Conservation (phyloP, 345 rosid species). For the Raphanus sativus region DNA sequence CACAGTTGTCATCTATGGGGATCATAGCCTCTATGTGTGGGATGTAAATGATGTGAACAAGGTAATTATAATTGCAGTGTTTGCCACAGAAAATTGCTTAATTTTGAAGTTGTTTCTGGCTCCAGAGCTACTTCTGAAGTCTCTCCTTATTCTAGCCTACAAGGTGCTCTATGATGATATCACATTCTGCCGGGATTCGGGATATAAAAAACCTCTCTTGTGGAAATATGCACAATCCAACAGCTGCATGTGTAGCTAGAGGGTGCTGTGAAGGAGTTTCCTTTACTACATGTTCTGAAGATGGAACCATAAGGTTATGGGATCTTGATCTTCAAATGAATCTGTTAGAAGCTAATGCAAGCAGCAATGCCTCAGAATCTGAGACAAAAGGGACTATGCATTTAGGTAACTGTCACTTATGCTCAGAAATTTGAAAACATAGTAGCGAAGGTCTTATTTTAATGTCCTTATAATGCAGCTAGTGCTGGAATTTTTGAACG, state of each 20-base stretch:
- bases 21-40: constrained; percentile 77
- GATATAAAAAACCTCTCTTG: constrained; percentile 80
- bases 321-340: constrained; percentile 60
- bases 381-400: constrained; percentile 40
- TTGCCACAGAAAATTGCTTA: not conserved
- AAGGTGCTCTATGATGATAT: constrained; percentile 60
- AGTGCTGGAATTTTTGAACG: constrained; percentile 76
- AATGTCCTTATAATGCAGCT: constrained; percentile 39
- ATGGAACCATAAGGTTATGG: constrained; percentile 83
- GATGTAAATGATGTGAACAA: constrained; percentile 59
- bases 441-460: not conserved
- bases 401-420: constrained; percentile 47
- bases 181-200: constrained; percentile 81
- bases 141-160: constrained; percentile 49
- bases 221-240: constrained; percentile 71
- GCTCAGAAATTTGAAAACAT: not conserved
- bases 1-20: constrained; percentile 73
- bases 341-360: constrained; percentile 38
- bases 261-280: constrained; percentile 85
- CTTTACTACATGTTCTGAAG: constrained; percentile 85
- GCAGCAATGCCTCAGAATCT: constrained; percentile 30
- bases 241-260: constrained; percentile 68
- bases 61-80: constrained; percentile 43
- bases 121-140: no score
- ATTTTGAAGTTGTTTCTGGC: constrained; percentile 15